Evolutionary conservation across 495 filamentous ascomycete genomes (phyloP).

Genomic region (Pseudevernia furfuracea): DNA sequence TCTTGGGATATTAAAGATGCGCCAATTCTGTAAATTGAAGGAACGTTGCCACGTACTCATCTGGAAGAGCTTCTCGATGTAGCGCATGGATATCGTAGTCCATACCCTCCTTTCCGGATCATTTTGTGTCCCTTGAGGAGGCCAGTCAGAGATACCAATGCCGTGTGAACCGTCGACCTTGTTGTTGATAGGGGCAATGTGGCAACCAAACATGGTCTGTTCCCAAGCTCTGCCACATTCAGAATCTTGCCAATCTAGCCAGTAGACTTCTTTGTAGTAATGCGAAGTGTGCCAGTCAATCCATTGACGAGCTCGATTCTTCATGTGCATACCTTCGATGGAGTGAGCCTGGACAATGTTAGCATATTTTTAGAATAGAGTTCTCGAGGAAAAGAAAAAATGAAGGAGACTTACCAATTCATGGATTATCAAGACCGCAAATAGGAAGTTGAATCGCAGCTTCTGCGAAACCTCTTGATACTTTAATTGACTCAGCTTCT

Average conservation of each 20-base stretch:
- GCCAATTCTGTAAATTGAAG: slow-evolving; percentile 15
- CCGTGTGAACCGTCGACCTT: slow-evolving; percentile 24
- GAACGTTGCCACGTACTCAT: slow-evolving; percentile 21
- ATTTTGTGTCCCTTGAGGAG: slow-evolving; percentile 7
- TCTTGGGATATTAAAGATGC: slow-evolving; percentile 20
- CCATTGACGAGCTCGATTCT: slow-evolving; percentile 22
- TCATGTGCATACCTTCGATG: slow-evolving; percentile 21
- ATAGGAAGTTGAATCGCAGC: slow-evolving; percentile 25
- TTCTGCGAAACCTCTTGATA: slow-evolving; percentile 26
- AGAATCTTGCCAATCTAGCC: slow-evolving; percentile 19
- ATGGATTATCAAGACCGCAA: slow-evolving; percentile 25
- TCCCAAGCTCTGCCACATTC: slow-evolving; percentile 27
- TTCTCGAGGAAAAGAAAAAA: neutral
- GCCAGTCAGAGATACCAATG: slow-evolving; percentile 23
- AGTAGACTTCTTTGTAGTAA: slow-evolving; percentile 23
- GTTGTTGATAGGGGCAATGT: slow-evolving; percentile 22
- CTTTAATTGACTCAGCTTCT: slow-evolving; percentile 24
- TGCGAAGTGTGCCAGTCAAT: slow-evolving; percentile 17
- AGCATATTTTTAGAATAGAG: neutral
- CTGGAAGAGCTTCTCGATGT: slow-evolving; percentile 24
- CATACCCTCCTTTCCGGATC: slow-evolving; percentile 22
- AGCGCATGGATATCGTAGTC: slow-evolving; percentile 24
- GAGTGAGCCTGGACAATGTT: slow-evolving; percentile 18
- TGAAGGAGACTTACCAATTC: slow-evolving; percentile 15
- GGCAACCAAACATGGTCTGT: slow-evolving; percentile 22